phyloP scores from a whole-genome alignment of 2,329 filamentous ascomycete genomes.

The Alternaria consortialis region DNA sequence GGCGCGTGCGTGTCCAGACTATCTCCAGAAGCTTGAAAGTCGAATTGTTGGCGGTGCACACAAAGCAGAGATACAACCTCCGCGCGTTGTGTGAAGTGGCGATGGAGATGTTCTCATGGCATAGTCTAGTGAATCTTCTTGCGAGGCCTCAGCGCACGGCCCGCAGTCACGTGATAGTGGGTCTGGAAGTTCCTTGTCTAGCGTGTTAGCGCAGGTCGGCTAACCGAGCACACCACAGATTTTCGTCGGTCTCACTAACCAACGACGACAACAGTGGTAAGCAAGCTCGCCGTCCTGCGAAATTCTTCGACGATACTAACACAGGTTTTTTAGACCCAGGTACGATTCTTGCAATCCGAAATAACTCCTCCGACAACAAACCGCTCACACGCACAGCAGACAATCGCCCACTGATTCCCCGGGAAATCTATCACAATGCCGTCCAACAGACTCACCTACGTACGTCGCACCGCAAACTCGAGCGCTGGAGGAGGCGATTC shows the following conservation, averaged over 20 bases:
- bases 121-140: constrained; percentile 9
- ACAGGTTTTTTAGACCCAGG: constrained; percentile 33
- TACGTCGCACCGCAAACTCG: constrained; percentile 51
- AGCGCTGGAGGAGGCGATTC: constrained; percentile 17
- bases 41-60: constrained; percentile 28
- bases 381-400: constrained; percentile 42
- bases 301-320: constrained; percentile 21
- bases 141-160: neutral
- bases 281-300: constrained; percentile 27
- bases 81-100: constrained; percentile 40
- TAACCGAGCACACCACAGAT: constrained; percentile 20
- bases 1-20: constrained; percentile 25
- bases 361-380: constrained; percentile 14
- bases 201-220: constrained; percentile 19
- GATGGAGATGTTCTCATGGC: constrained; percentile 26
- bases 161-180: neutral
- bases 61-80: constrained; percentile 31
- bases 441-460: constrained; percentile 65
- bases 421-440: constrained; percentile 60
- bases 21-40: constrained; percentile 19
- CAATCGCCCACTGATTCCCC: constrained; percentile 44
- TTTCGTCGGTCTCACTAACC: constrained; percentile 23
- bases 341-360: constrained; percentile 26
- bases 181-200: constrained; percentile 9
- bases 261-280: constrained; percentile 48